Evolutionary conservation across 2,329 filamentous ascomycete species (phyloP), one percentile per base, ranked within the genome.

Genomic region (Colletotrichum australisinense): DNA sequence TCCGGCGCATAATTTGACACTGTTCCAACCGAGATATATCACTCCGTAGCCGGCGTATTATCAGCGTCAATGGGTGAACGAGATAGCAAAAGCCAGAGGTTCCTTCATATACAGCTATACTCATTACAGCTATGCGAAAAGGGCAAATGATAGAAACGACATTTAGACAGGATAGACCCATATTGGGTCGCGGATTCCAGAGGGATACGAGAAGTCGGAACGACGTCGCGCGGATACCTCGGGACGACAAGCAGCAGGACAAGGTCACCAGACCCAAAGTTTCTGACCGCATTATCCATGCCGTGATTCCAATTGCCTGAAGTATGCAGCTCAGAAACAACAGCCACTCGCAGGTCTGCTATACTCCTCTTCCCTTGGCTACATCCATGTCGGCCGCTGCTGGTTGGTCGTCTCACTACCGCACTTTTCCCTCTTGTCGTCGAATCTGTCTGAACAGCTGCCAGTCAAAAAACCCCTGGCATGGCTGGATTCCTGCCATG

Each of bases 191-290:
- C 56, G 71, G 49, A 60, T 68, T 63, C 63, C 63, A 55, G 52
- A 73, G 35, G 42, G 64, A 72, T 52, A 72, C 68, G 72, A 74
- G 63, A 72, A 55, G 53, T 60, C 58, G 72, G 72, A 58, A 68
- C 49, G 69, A 72, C 63, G 67, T 72, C 67, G 68, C 63, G 63
- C 72, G 63, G 72, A 73, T 70, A 73, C 72, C 57, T 74, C 72
- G 72, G 72, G 49, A 74, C 30, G 55, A 68, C 58, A 57, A 63
- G 67, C 49, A 63, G 67, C 49, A 67, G 65, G 69, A 74, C 69
- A 68, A 57, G 69, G 72, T 74, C 72, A 74, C 63, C 68, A 72
- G 72, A 74, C 72, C 72, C 69, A 73, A 66, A 63, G 67, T 71
- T 73, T 71, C 71, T 73, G 71, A 63, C 71, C 62, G 62, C 67